These are phyloP conservation scores for Penicillium subrubescens DNA, from an alignment of 495 filamentous ascomycete species.

Conservation along the genomic window DNA sequence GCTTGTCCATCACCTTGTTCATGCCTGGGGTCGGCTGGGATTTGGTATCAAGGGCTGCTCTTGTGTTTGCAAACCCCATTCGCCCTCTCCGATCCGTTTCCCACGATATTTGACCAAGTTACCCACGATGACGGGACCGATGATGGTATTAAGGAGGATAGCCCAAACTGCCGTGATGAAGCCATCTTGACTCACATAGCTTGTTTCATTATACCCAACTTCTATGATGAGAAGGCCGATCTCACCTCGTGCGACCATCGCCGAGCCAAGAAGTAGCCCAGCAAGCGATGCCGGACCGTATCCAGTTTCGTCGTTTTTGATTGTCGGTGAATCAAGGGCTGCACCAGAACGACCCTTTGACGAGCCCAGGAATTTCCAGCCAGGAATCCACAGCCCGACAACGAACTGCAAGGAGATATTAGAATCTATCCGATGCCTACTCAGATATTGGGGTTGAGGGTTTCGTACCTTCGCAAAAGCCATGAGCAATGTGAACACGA, in stretches of 20 bases:
- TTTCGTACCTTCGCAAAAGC: slow-evolving; percentile 55
- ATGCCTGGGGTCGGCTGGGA: neutral
- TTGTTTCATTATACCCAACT: slow-evolving; percentile 52
- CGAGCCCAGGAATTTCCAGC: slow-evolving; percentile 17
- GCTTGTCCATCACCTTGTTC: neutral
- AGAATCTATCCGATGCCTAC: neutral
- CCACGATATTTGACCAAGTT: slow-evolving; percentile 48
- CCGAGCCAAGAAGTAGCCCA: slow-evolving; percentile 51
- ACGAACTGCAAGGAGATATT: slow-evolving; percentile 19
- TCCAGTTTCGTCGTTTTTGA: slow-evolving; percentile 3
- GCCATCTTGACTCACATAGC: slow-evolving; percentile 34
- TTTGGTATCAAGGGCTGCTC: neutral
- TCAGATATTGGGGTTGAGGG: neutral
- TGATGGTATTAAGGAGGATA: slow-evolving; percentile 70
- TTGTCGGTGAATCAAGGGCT: neutral
- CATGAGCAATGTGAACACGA: slow-evolving; percentile 71
- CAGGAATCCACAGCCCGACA: slow-evolving; percentile 35
- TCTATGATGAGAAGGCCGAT: slow-evolving; percentile 77
- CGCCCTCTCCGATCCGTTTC: slow-evolving; percentile 25
- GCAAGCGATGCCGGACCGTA: slow-evolving; percentile 44
- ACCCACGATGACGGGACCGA: slow-evolving; percentile 70
- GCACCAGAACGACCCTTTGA: neutral
- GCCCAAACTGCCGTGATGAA: slow-evolving; percentile 75
- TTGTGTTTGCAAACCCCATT: slow-evolving; percentile 31
- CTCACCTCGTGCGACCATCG: slow-evolving; percentile 77